Evolutionary conservation across 192 early-diverging fungal species (phyloP), one percentile per base, ranked within the genome.

Genomic region (Coemansia reversa): DNA sequence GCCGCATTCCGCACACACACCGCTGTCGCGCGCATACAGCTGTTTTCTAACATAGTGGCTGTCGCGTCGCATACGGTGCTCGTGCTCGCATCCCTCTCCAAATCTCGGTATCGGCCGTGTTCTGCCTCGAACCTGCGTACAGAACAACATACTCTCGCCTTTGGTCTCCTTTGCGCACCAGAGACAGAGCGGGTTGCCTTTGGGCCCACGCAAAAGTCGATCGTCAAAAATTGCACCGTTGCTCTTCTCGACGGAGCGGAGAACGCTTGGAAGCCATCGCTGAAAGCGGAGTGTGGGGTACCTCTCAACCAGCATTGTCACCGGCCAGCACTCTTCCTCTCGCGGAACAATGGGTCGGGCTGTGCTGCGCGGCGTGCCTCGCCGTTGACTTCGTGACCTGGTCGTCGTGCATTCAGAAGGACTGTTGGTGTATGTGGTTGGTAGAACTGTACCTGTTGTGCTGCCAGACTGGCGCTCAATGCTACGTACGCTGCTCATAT

Each of bases 11-110:
- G 51, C 60, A 59, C 79, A 81, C 27, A 72, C 45, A 23, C 79
- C 79, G 33, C 69, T 47, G 66, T 81, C 79, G 61, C 79, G 79
- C 54, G 57, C 28, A 29, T 68, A 60, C 59, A 81, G 73, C 62
- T 76, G 74, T 49, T 32, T 27, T 4, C 79, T 65, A n/a, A 76
- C 79, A 35, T 81, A 81, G 25, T 75, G 69, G 62, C 59, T 61
- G 47, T 72, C 69, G 9, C 70, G 59, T 2, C 79, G 72, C 58
- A 81, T 58, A 1, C 74, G 69, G 63, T 75, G 74, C 60, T 81
- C 79, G 55, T 81, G 79, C 48, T 69, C 69, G 50, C 77, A 79
- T 52, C 75, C 75, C 55, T 78, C 63, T 54, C 66, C 75, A 53
- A 69, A 68, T 22, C 9, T 39, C 1, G 25, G 11, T 22, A 28